phyloP scores from a whole-genome alignment of 176 grass and related monocot species.

The Triticum urartu region DNA sequence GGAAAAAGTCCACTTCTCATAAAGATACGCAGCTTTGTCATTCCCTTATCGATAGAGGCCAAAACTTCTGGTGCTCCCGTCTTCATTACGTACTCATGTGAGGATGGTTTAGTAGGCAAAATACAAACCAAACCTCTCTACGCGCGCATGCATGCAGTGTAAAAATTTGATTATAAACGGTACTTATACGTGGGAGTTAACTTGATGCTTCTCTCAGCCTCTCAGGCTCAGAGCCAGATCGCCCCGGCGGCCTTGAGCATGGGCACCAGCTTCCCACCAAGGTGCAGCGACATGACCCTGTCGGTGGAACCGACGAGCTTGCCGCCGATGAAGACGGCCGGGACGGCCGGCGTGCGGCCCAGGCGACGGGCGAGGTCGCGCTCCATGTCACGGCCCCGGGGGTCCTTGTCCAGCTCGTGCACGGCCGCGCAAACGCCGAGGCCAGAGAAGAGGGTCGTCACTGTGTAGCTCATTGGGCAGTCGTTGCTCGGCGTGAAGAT shows the following conservation, averaged over 20 bases:
- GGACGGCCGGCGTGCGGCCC: constrained; percentile 39
- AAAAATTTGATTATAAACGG: neutral
- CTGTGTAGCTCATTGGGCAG: constrained; percentile 59
- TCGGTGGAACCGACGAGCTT: constrained; percentile 64
- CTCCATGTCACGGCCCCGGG: constrained; percentile 59
- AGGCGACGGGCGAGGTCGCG: constrained; percentile 43
- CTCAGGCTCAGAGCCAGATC: constrained; percentile 51
- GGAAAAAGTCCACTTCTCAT: neutral
- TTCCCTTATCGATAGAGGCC: neutral
- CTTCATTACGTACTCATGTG: neutral
- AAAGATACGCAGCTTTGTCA: neutral
- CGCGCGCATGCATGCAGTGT: neutral
- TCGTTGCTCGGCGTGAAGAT: constrained; percentile 46
- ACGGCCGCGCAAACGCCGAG: constrained; percentile 45
- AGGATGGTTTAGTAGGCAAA: neutral
- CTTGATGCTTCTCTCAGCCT: neutral
- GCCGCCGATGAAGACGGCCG: constrained; percentile 61
- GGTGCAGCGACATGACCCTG: constrained; percentile 59
- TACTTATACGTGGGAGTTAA: neutral
- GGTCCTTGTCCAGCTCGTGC: constrained; percentile 66
- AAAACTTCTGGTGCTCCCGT: neutral
- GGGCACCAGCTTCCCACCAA: constrained; percentile 53
- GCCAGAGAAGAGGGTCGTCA: constrained; percentile 53
- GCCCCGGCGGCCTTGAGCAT: constrained; percentile 55
- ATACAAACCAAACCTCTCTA: neutral